Conservation (phyloP, 768 basidiomycete species). For the Candolleomyces efflorescens region DNA sequence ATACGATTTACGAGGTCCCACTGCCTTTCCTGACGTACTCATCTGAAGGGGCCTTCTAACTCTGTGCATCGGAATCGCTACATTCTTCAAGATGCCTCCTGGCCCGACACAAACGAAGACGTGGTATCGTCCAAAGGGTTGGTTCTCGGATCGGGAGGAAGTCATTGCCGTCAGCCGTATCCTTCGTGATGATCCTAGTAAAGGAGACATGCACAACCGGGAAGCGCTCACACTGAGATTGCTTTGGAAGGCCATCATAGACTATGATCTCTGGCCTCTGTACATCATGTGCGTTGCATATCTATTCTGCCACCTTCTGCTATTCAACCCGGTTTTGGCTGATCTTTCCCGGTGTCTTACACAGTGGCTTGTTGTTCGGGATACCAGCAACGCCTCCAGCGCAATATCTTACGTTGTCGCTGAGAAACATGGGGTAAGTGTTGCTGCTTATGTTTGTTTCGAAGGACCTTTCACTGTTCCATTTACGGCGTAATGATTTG, state of each 20-base stretch:
- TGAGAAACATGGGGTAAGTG: conserved; percentile 46
- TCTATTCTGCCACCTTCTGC: not conserved
- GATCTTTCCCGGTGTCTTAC: not conserved
- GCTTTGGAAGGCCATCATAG: conserved; percentile 50
- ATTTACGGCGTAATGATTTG: too few species aligned
- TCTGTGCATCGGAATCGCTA: conserved; percentile 43
- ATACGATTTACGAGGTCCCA: too few species aligned
- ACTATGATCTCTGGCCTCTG: conserved; percentile 65
- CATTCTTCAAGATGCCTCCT: conserved; percentile 58
- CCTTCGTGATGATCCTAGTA: conserved; percentile 59
- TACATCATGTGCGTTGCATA: conserved; percentile 43
- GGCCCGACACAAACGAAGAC: conserved; percentile 56
- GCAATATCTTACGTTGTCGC: conserved; percentile 55
- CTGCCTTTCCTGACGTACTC: not conserved
- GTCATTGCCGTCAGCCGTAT: conserved; percentile 55
- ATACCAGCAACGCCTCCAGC: conserved; percentile 45
- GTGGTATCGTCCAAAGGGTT: conserved; percentile 57
- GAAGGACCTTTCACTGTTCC: too few species aligned
- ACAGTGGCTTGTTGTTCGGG: conserved; percentile 49
- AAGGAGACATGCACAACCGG: conserved; percentile 71
- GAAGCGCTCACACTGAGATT: conserved; percentile 48
- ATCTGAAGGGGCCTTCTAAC: conserved; percentile 37
- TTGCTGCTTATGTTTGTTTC: too few species aligned
- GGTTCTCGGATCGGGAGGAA: conserved; percentile 62
- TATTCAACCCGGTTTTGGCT: not conserved